phyloP scores from a whole-genome alignment of 495 filamentous ascomycete species.

The Penicillium psychrofluorescens region DNA sequence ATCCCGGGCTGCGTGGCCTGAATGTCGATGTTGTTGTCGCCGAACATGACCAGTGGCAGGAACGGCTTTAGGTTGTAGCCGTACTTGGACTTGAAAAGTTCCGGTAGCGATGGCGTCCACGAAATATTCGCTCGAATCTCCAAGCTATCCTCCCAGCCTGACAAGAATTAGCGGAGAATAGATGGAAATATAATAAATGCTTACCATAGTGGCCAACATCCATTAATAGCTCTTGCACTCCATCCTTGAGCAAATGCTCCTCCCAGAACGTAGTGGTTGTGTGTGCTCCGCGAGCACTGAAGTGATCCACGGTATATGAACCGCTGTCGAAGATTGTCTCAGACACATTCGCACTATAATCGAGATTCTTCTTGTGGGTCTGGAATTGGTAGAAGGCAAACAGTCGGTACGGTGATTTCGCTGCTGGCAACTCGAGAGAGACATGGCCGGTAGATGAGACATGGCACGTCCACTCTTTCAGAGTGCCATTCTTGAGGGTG shows the following conservation, averaged over 20 bases:
- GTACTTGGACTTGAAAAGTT: conserved; percentile 25
- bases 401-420: conserved; percentile 11
- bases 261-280: conserved; percentile 39
- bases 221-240: conserved; percentile 20
- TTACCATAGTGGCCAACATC: conserved; percentile 36
- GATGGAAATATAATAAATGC: not conserved
- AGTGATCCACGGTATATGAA: conserved; percentile 44
- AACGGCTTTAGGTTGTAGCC: conserved; percentile 18
- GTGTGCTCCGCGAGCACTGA: conserved; percentile 33
- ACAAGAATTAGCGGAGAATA: not conserved
- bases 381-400: conserved; percentile 34
- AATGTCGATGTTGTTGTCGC: conserved; percentile 18
- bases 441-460: conserved; percentile 11
- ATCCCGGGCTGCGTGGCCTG: conserved; percentile 12
- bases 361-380: conserved; percentile 19
- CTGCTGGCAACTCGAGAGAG: conserved; percentile 3
- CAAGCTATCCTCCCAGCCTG: conserved; percentile 47
- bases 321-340: conserved; percentile 35
- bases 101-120: conserved; percentile 39
- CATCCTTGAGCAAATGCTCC: conserved; percentile 29
- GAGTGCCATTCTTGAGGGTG: conserved; percentile 6
- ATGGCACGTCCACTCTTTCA: conserved; percentile 8
- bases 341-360: conserved; percentile 4
- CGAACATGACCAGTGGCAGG: conserved; percentile 18
- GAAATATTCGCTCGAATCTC: conserved; percentile 32